Base-by-base conservation (phyloP, 345 rosid genomes). In the Garcia nutans region DNA sequence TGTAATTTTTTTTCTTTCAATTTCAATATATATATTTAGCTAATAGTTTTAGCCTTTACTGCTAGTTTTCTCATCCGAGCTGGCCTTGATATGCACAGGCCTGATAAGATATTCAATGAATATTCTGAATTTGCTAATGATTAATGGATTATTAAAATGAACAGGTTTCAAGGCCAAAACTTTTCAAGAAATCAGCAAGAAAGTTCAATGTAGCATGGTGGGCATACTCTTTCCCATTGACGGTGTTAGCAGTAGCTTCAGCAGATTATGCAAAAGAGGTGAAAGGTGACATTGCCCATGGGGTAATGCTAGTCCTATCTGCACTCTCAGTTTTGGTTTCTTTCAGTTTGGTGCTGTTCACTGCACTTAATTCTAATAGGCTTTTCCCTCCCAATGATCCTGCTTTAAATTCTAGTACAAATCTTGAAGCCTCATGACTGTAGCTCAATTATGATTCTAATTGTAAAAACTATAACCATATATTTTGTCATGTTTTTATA, bases 181-280 rank as follows among this genome's bases (percentile, higher is more conserved):
- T 76, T 9, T 76, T 80, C 77, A 73, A 52, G 31, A 80, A 77
- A 80, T 80, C 77, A 0, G 62, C 65, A 65, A 80, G 50, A 55
- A 72, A 69, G 13, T 76, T 80, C 77, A 80, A 67, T 28, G 76
- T 80, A 23, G 80, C 77, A 73, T 76, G 80, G 80, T 76, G 83
- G 83, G 83, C 80, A 8, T 80, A 80, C 50, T 66, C 80, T 4
- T 80, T 76, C 28, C 83, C 80, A 3, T 22, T 76, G 70, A 80
- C 83, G 4, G 65, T 73, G 0, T 37, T 76, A 41, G 80, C 83
- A 1, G 26, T 76, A 22, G 83, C 83, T 1, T 76, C 83, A 1
- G 77, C 65, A 13, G 74, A 80, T 12, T 80, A 80, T 55, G 80
- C 83, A 56, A 16, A 66, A n/a, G 80, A 80, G 45, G 83, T 72